Conservation (phyloP, 1,139 yeast species). For the Geotrichum phurueaensis region DNA sequence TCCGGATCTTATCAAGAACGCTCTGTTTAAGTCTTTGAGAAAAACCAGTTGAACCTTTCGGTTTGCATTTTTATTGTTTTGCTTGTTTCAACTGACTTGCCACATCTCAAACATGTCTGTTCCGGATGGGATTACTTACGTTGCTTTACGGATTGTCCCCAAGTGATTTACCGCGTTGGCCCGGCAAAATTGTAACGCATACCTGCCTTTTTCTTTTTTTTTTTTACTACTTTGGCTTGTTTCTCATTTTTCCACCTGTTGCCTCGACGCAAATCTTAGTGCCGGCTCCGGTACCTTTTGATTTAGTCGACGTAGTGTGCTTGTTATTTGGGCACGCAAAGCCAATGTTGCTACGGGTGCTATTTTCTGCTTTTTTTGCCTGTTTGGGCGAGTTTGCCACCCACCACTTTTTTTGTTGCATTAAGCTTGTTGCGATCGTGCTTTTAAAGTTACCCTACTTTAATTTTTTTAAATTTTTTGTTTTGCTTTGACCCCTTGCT, state of each 20-base stretch:
- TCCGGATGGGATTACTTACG: background rate
- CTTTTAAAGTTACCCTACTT: constrained; percentile 11
- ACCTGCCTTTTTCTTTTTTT: too few relatives aligned
- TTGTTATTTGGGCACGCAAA: background rate
- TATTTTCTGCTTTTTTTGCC: background rate
- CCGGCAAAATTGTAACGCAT: background rate
- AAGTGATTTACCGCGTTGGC: background rate
- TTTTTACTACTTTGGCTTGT: background rate
- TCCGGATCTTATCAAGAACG: background rate
- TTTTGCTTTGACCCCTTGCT: constrained; percentile 1
- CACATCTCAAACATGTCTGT: background rate
- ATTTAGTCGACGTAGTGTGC: background rate
- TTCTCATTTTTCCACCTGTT: background rate
- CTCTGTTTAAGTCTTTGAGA: background rate
- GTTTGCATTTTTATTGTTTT: background rate
- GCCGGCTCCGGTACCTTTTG: background rate
- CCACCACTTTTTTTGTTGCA: background rate
- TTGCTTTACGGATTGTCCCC: background rate
- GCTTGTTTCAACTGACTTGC: background rate
- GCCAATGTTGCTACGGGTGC: background rate
- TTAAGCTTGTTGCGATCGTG: background rate
- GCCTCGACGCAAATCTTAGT: background rate
- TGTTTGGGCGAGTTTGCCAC: background rate
- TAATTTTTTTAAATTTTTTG: too few relatives aligned
- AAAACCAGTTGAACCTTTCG: background rate